phyloP scores from a whole-genome alignment of 2,329 filamentous ascomycete species.

The Penicillium capsulatum region DNA sequence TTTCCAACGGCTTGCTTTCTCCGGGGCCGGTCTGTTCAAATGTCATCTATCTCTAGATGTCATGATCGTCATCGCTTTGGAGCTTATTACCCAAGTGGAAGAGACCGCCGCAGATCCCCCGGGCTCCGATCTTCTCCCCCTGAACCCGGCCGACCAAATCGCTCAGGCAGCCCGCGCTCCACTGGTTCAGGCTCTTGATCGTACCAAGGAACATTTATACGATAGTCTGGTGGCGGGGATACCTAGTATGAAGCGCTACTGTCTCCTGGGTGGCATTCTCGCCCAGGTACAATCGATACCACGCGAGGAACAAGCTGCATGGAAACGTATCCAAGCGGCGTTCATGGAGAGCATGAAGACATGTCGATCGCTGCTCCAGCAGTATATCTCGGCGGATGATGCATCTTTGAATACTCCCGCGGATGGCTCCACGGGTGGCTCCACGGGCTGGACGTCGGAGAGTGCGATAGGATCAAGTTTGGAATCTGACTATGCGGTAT shows the following conservation, averaged over 20 bases:
- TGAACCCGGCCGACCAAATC: constrained; percentile 6
- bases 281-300: constrained; percentile 8
- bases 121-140: background rate
- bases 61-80: constrained; percentile 12
- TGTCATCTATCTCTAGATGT: constrained; percentile 13
- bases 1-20: constrained; percentile 14
- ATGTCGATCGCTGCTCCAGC: constrained; percentile 8
- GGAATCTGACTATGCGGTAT: constrained; percentile 11
- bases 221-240: constrained; percentile 11
- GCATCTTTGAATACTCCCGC: background rate
- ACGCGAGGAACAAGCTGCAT: constrained; percentile 2
- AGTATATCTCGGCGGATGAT: too few relatives aligned
- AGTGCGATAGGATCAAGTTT: constrained; percentile 12
- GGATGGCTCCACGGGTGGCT: background rate
- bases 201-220: constrained; percentile 8
- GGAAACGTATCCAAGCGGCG: constrained; percentile 6
- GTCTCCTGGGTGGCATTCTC: constrained; percentile 9
- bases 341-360: constrained; percentile 10
- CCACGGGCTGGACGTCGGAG: constrained; percentile 13
- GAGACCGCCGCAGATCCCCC: constrained; percentile 7
- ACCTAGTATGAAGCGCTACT: constrained; percentile 18
- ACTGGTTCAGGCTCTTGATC: constrained; percentile 9
- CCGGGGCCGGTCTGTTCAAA: constrained; percentile 15
- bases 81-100: constrained; percentile 16
- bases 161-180: constrained; percentile 6